Evolutionary conservation across 2,329 filamentous ascomycete species (phyloP).

Genomic region (Metarhizium robertsii): DNA sequence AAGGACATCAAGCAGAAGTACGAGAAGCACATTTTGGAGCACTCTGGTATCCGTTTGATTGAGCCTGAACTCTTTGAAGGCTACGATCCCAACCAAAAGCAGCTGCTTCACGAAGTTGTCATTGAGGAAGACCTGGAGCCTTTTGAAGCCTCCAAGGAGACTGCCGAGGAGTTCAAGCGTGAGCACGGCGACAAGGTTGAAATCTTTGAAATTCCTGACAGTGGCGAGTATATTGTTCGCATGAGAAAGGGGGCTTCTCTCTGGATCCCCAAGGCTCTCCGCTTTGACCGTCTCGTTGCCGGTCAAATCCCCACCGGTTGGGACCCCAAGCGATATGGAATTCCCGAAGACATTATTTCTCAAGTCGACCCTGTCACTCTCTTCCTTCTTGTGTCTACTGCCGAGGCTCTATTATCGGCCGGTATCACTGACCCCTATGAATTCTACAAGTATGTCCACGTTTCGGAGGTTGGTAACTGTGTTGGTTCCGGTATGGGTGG

Average conservation of each 20-base stretch:
- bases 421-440: conserved; percentile 99
- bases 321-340: conserved; percentile 92
- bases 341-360: conserved; percentile 94
- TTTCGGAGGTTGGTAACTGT: conserved; percentile 96
- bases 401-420: conserved; percentile 79
- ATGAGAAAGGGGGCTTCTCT: conserved; percentile 93
- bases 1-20: conserved; percentile 98
- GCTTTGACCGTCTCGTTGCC: conserved; percentile 94
- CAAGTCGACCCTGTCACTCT: conserved; percentile 96
- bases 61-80: conserved; percentile 95
- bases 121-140: conserved; percentile 95
- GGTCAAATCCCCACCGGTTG: conserved; percentile 95
- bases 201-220: conserved; percentile 88
- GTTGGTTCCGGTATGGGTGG: conserved; percentile 98
- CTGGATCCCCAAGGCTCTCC: conserved; percentile 92
- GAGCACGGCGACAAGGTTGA: conserved; percentile 97
- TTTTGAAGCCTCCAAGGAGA: conserved; percentile 96
- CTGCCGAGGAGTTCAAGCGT: conserved; percentile 91
- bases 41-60: conserved; percentile 94
- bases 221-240: conserved; percentile 87
- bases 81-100: conserved; percentile 98
- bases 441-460: conserved; percentile 99
- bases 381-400: conserved; percentile 88
- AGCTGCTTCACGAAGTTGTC: conserved; percentile 93
- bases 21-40: conserved; percentile 92